Conservation (phyloP, 129 eudicot species). For the Chrysanthemum lavandulifolium region DNA sequence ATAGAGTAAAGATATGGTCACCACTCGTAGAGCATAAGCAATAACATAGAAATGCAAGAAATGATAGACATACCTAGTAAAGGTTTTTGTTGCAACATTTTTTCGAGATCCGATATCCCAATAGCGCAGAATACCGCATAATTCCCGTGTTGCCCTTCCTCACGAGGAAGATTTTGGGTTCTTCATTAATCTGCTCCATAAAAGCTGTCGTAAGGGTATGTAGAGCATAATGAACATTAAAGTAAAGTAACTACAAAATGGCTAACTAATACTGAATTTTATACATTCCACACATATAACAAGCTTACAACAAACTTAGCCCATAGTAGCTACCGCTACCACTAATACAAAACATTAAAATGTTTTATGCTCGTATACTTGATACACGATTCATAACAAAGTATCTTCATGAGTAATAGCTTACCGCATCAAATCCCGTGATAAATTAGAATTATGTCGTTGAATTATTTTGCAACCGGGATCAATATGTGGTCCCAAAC, state of each 20-base stretch:
- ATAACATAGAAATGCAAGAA: slow-evolving; percentile 1
- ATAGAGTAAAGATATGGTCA: neutral
- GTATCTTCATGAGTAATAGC: too few species aligned
- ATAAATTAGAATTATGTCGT: too few species aligned
- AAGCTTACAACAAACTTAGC: neutral
- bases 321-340: neutral
- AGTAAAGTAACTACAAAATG: slow-evolving; percentile 3
- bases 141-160: slow-evolving; percentile 40
- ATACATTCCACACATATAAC: neutral
- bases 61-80: slow-evolving; percentile 62
- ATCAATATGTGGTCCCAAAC: slow-evolving; percentile 78
- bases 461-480: slow-evolving; percentile 58
- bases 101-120: slow-evolving; percentile 80
- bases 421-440: too few species aligned
- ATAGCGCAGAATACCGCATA: slow-evolving; percentile 23
- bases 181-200: slow-evolving; percentile 37
- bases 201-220: slow-evolving; percentile 26
- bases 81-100: slow-evolving; percentile 70
- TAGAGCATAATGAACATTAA: slow-evolving; percentile 12
- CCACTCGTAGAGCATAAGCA: neutral
- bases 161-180: slow-evolving; percentile 39
- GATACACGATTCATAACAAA: neutral
- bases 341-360: neutral
- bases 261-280: slow-evolving; percentile 1
- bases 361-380: too few species aligned